Conservation (phyloP, 2,329 filamentous ascomycete species). For the Pyricularia sp. region DNA sequence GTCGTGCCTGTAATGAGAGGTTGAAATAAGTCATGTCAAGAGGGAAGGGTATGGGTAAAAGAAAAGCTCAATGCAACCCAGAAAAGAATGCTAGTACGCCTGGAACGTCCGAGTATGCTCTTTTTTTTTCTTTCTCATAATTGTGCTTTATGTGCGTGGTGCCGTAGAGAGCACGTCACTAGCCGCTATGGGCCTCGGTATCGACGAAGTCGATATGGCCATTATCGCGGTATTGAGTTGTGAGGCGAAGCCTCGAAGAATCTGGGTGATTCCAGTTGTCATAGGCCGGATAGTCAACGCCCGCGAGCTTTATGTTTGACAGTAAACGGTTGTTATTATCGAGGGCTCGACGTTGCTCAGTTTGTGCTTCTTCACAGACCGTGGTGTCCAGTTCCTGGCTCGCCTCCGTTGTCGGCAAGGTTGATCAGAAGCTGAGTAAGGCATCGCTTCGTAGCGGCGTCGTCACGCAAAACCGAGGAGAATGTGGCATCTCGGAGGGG, state of each 20-base stretch:
- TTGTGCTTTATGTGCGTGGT: neutral
- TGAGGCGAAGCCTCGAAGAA: neutral
- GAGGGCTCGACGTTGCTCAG: neutral
- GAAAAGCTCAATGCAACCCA: neutral
- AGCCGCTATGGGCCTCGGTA: neutral
- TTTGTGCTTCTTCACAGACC: neutral
- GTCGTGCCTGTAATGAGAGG: neutral
- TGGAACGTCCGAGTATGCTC: conserved; percentile 4
- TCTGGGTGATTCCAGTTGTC: neutral
- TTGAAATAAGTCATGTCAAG: neutral
- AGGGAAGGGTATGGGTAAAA: neutral
- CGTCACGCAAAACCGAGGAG: conserved; percentile 89
- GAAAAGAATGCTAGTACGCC: neutral
- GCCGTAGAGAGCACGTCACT: neutral
- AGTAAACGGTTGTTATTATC: neutral
- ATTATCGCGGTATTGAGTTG: neutral
- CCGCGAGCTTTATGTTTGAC: neutral
- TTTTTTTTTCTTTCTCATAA: neutral
- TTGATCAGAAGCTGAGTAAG: conserved; percentile 96
- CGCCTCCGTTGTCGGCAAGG: conserved; percentile 76
- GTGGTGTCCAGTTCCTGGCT: conserved; percentile 22
- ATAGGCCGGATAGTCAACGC: neutral
- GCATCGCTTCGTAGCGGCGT: conserved; percentile 95
- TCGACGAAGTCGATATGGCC: neutral
- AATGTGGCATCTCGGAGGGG: conserved; percentile 98